Conservation (phyloP, 352 stramenopile species). For the Globisporangium cystogenes region DNA sequence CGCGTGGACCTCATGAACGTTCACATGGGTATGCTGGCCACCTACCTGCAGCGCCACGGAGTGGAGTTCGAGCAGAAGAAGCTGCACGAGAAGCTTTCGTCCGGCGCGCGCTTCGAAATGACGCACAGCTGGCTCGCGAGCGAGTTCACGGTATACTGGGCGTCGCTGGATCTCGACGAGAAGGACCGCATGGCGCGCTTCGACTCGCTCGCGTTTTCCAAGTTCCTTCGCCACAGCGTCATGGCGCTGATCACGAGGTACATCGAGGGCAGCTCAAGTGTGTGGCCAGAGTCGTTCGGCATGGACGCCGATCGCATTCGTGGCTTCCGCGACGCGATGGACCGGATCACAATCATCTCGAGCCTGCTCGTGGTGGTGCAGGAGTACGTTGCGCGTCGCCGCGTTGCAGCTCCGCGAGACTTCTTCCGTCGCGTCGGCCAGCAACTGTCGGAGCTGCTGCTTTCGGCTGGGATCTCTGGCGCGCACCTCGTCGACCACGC, state of each 20-base stretch:
- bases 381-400: slow-evolving; percentile 35
- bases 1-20: slow-evolving; percentile 55
- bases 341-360: slow-evolving; percentile 49
- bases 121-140: slow-evolving; percentile 46
- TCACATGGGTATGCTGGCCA: slow-evolving; percentile 41
- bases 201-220: slow-evolving; percentile 34
- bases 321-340: slow-evolving; percentile 43
- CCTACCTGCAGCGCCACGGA: slow-evolving; percentile 56
- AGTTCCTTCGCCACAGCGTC: slow-evolving; percentile 38
- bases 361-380: slow-evolving; percentile 57
- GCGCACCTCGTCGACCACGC: slow-evolving; percentile 47
- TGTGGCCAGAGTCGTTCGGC: slow-evolving; percentile 64
- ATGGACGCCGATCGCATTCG: slow-evolving; percentile 52
- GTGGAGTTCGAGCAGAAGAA: slow-evolving; percentile 65
- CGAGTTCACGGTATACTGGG: slow-evolving; percentile 31
- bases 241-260: slow-evolving; percentile 43
- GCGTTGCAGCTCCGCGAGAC: slow-evolving; percentile 15
- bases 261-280: slow-evolving; percentile 33
- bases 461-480: slow-evolving; percentile 38
- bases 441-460: slow-evolving; percentile 35
- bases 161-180: slow-evolving; percentile 18
- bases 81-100: slow-evolving; percentile 21
- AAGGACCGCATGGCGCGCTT: slow-evolving; percentile 16
- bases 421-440: slow-evolving; percentile 27
- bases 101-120: slow-evolving; percentile 20